phyloP scores from a whole-genome alignment of 2,329 filamentous ascomycete species.

The Alternaria arbusti region DNA sequence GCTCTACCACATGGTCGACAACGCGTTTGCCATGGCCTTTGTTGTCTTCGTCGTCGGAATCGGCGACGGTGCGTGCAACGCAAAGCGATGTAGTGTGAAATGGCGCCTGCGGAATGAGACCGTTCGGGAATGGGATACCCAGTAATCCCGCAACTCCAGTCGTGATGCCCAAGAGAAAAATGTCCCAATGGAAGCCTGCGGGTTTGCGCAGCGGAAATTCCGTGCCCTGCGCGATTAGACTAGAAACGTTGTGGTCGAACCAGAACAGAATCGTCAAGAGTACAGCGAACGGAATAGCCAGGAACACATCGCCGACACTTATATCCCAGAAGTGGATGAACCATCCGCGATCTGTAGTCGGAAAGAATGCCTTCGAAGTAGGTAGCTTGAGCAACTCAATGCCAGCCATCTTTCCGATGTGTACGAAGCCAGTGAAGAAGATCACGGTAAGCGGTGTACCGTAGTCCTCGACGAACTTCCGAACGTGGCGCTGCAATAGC shows the following conservation, averaged over 20 bases:
- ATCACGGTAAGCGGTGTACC: constrained; percentile 71
- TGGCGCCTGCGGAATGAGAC: constrained; percentile 65
- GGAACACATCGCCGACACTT: constrained; percentile 73
- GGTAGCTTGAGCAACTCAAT: constrained; percentile 75
- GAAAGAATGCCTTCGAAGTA: constrained; percentile 77
- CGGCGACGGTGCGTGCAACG: constrained; percentile 48
- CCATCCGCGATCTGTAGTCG: constrained; percentile 76
- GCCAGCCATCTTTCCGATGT: constrained; percentile 80
- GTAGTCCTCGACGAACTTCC: constrained; percentile 88
- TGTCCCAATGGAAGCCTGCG: constrained; percentile 67
- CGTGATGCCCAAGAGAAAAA: constrained; percentile 64
- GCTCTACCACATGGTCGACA: constrained; percentile 60
- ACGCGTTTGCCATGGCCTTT: constrained; percentile 52
- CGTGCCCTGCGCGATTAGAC: constrained; percentile 62
- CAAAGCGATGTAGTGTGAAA: constrained; percentile 64
- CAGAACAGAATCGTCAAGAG: constrained; percentile 85
- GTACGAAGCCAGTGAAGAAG: constrained; percentile 90
- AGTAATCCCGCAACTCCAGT: constrained; percentile 63
- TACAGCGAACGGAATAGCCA: constrained; percentile 85
- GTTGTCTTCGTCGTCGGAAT: constrained; percentile 51
- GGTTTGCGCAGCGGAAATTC: constrained; percentile 64
- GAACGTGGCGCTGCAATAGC: constrained; percentile 75
- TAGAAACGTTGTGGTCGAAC: constrained; percentile 80
- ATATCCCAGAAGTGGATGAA: constrained; percentile 84
- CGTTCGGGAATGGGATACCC: constrained; percentile 64